Percentiles rank a stretch among this genome's conserved stretches.
These are phyloP conservation scores for Yarrowia divulgata DNA, from an alignment of 805 yeast genomes.

Conservation along the genomic window DNA sequence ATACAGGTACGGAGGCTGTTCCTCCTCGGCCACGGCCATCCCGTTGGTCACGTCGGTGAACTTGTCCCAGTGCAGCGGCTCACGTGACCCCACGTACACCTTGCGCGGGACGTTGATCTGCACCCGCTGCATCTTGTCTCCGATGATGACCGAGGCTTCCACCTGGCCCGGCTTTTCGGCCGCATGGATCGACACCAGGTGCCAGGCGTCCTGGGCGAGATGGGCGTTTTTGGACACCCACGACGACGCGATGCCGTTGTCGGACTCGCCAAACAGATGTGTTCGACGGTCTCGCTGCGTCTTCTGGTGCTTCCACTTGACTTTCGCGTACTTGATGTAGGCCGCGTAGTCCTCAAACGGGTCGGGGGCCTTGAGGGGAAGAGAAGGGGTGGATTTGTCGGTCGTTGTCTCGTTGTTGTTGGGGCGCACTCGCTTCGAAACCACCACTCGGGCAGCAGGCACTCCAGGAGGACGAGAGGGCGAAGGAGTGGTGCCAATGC, in stretches of 20 bases:
- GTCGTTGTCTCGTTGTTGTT: not conserved
- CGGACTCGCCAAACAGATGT: constrained; percentile 75
- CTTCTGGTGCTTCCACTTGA: constrained; percentile 86
- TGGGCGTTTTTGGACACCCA: constrained; percentile 80
- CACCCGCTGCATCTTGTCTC: constrained; percentile 75
- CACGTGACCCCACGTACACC: constrained; percentile 58
- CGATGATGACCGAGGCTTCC: constrained; percentile 72
- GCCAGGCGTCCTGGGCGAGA: constrained; percentile 84
- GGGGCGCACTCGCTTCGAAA: constrained; percentile 3
- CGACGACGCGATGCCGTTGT: constrained; percentile 64
- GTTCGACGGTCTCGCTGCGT: constrained; percentile 73
- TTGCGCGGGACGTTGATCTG: constrained; percentile 76
- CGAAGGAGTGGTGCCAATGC: constrained; percentile 55
- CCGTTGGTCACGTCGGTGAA: constrained; percentile 55
- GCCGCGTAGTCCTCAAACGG: constrained; percentile 53
- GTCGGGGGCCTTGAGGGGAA: constrained; percentile 48
- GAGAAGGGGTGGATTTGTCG: constrained; percentile 43
- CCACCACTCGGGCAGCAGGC: constrained; percentile 18
- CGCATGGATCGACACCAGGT: constrained; percentile 70
- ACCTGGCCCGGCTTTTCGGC: constrained; percentile 69
- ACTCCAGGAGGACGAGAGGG: constrained; percentile 11
- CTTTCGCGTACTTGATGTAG: constrained; percentile 74
- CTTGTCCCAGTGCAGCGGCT: constrained; percentile 60
- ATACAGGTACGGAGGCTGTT: constrained; percentile 58
- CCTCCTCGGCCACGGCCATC: constrained; percentile 74